phyloP scores from a whole-genome alignment of 805 yeast genomes.

The Clavispora vitiphila region DNA sequence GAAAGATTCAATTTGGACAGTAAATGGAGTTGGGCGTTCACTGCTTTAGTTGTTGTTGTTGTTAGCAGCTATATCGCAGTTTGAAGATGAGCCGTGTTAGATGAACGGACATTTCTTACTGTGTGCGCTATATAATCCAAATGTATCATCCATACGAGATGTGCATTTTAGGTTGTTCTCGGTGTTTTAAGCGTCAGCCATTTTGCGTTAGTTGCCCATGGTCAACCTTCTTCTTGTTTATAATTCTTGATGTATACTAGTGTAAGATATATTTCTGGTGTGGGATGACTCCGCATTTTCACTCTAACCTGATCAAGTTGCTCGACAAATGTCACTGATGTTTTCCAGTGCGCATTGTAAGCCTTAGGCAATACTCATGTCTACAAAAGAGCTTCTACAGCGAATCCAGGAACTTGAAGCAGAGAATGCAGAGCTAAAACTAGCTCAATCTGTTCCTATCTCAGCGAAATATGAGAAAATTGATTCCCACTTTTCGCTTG shows the following conservation, averaged over 20 bases:
- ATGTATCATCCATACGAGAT: no score
- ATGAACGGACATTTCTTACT: no score
- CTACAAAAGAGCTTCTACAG: constrained; percentile 18
- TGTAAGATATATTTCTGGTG: background rate
- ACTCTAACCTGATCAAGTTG: no score
- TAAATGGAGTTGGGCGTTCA: constrained; percentile 8
- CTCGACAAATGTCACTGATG: no score
- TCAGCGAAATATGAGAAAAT: constrained; percentile 5
- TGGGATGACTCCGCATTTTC: background rate
- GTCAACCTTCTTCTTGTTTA: background rate
- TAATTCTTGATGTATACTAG: background rate
- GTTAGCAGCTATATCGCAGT: constrained; percentile 1
- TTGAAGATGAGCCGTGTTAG: no score
- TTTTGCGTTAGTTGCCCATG: no score
- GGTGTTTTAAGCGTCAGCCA: no score
- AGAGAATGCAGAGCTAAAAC: constrained; percentile 16
- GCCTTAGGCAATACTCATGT: background rate
- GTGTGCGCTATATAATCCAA: no score
- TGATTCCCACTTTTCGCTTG: constrained; percentile 30
- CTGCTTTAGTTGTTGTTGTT: constrained; percentile 3
- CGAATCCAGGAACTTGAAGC: constrained; percentile 17
- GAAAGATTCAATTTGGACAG: constrained; percentile 11
- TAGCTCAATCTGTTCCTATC: constrained; percentile 7
- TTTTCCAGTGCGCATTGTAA: background rate
- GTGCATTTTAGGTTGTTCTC: no score